Evolutionary conservation across 169 alveolate genomes (phyloP), one percentile per base, ranked within the genome.

Genomic region (Plasmodium reichenowi): DNA sequence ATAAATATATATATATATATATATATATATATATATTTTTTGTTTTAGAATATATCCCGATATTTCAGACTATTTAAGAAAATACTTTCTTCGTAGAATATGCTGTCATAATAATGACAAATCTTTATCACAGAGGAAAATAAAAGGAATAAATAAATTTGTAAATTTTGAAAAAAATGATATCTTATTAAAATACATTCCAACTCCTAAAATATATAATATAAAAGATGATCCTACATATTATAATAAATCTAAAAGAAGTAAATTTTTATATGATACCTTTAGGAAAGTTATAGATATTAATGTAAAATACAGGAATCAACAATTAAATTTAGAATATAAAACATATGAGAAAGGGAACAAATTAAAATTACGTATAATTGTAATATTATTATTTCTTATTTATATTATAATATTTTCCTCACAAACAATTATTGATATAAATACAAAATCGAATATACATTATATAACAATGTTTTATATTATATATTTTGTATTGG

Each of bases 291-390:
- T 72, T 71, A 38, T 72, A 72, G 76, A 73, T 8, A 59, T 72
- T 9, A 86, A 72, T 13, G 60, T 86, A 59, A 72, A 70, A 32
- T 86, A 86, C 60, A 63, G 92, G 38, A 86, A 86, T 72, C 92
- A 86, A 47, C 92, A 86, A 54, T 32, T 86, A 72, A 86, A 86
- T 67, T 86, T 86, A 38, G 92, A 86, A 60, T 86, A 86, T 86
- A 72, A 86, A 24, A 86, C 88, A 62, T 86, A 72, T 60, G 92
- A 86, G 22, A 86, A 86, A 66, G 72, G 87, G 22, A 86, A 59
- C 7, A 86, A 86, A 54, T 26, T 71, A 71, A 70, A 86, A 72
- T 48, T 86, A 59, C 48, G 87, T 32, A 71, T 64, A 26, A 86
- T 86, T 26, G 66, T 73, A 59, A 22, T 86, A 20, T 13, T 86